A percentile compares a stretch with the other conserved stretches of the same genome.
Conservation (phyloP, 129 eudicot species). For the Tagetes patula region DNA sequence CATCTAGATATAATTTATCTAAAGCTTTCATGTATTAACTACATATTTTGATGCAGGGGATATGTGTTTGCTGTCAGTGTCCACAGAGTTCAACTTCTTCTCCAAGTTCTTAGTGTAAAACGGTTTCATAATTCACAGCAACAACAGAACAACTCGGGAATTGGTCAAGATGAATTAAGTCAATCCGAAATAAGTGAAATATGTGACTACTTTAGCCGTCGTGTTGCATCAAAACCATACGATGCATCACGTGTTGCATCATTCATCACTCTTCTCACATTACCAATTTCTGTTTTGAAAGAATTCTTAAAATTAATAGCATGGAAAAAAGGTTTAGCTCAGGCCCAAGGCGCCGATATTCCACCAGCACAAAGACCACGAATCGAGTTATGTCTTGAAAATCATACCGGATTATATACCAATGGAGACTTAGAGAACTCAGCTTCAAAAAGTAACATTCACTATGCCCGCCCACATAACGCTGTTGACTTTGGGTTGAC, state of each 20-base stretch:
- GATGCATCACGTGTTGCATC: conserved; percentile 99
- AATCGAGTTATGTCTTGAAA: conserved; percentile 86
- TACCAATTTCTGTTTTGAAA: conserved; percentile 83
- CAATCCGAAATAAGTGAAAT: conserved; percentile 85
- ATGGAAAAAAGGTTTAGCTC: conserved; percentile 85
- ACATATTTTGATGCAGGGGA: conserved; percentile 52
- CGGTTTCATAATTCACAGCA: conserved; percentile 86
- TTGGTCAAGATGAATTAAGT: conserved; percentile 74
- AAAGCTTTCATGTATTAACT: conserved; percentile 21
- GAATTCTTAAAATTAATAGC: conserved; percentile 91
- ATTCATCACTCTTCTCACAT: conserved; percentile 85
- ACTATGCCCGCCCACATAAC: conserved; percentile 75
- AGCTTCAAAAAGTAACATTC: conserved; percentile 79
- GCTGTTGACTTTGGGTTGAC: conserved; percentile 95
- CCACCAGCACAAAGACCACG: conserved; percentile 84
- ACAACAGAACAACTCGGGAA: conserved; percentile 55
- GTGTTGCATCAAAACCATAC: conserved; percentile 99
- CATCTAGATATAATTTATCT: background rate
- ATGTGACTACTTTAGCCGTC: conserved; percentile 95
- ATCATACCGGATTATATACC: conserved; percentile 57
- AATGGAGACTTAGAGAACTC: conserved; percentile 51
- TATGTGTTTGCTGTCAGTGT: conserved; percentile 98
- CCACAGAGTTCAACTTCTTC: conserved; percentile 96
- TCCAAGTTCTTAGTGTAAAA: conserved; percentile 90
- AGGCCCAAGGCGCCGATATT: conserved; percentile 60